Conservation (phyloP, 768 basidiomycete genomes). For the Suillus subluteus region DNA sequence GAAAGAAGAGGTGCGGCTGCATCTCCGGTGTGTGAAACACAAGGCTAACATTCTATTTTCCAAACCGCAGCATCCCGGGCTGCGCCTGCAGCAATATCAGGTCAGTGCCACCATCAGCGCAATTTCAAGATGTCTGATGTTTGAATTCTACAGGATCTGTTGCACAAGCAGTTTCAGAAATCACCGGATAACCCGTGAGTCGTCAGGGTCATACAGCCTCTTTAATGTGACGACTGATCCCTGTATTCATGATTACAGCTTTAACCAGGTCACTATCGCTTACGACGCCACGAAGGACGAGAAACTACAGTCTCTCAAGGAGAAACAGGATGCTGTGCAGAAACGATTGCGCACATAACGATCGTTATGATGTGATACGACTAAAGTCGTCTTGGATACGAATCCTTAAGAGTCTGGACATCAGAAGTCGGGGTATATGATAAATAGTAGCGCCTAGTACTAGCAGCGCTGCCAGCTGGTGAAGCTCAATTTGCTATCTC, state of each 20-base stretch:
- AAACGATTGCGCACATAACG: slow-evolving; percentile 56
- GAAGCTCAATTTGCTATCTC: neutral
- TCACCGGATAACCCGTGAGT: slow-evolving; percentile 92
- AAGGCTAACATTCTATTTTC: slow-evolving; percentile 17
- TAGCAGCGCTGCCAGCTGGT: neutral
- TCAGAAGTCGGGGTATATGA: slow-evolving; percentile 1
- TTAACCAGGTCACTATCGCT: slow-evolving; percentile 78
- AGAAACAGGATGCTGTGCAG: slow-evolving; percentile 66
- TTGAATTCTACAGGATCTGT: slow-evolving; percentile 59
- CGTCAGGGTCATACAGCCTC: neutral
- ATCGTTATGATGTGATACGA: neutral
- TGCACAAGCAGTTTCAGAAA: slow-evolving; percentile 96
- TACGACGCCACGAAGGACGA: slow-evolving; percentile 92
- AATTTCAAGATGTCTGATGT: slow-evolving; percentile 1
- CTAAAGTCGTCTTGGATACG: neutral
- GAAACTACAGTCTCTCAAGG: slow-evolving; percentile 73
- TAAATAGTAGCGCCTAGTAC: neutral
- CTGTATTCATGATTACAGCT: slow-evolving; percentile 47
- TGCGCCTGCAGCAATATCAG: slow-evolving; percentile 90
- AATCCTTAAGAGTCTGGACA: neutral
- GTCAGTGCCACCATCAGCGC: slow-evolving; percentile 38
- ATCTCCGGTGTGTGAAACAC: slow-evolving; percentile 1
- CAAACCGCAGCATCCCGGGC: slow-evolving; percentile 74
- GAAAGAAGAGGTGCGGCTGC: slow-evolving; percentile 65
- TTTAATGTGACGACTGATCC: slow-evolving; percentile 1